These are phyloP conservation scores for Arthrobotrys sphaeroides DNA, from an alignment of 2,329 filamentous ascomycete species.

Conservation along the genomic window DNA sequence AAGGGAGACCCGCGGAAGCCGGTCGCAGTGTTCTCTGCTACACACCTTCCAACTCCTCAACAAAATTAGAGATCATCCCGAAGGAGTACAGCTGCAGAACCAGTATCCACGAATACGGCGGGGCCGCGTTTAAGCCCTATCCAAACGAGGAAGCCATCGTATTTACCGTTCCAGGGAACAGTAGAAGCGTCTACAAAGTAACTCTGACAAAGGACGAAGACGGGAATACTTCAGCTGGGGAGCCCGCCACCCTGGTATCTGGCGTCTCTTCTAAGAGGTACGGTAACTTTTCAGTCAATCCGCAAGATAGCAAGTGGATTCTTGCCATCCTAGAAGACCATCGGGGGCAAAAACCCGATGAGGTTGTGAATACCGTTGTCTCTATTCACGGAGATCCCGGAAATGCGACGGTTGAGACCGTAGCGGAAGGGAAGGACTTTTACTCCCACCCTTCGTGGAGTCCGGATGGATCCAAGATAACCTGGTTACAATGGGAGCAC, in stretches of 20 bases:
- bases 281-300: constrained; percentile 42
- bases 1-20: constrained; percentile 53
- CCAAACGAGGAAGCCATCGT: constrained; percentile 31
- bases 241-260: constrained; percentile 2
- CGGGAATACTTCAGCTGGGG: neutral
- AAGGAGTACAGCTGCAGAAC: constrained; percentile 56
- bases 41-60: neutral
- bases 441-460: constrained; percentile 67
- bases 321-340: constrained; percentile 68
- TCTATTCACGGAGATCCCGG: constrained; percentile 56
- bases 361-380: constrained; percentile 60
- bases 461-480: constrained; percentile 63
- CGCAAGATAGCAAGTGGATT: constrained; percentile 61
- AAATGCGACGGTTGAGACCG: constrained; percentile 59
- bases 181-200: constrained; percentile 29
- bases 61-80: constrained; percentile 24
- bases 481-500: constrained; percentile 69
- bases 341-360: constrained; percentile 57
- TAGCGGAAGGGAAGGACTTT: constrained; percentile 66
- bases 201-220: neutral
- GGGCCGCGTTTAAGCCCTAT: constrained; percentile 61
- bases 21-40: constrained; percentile 32
- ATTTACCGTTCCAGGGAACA: constrained; percentile 17
- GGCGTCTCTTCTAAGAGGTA: constrained; percentile 2
- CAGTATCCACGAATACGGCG: constrained; percentile 67